Base-by-base conservation (phyloP, 768 basidiomycete genomes). In the Clitopilus hobsonii region DNA sequence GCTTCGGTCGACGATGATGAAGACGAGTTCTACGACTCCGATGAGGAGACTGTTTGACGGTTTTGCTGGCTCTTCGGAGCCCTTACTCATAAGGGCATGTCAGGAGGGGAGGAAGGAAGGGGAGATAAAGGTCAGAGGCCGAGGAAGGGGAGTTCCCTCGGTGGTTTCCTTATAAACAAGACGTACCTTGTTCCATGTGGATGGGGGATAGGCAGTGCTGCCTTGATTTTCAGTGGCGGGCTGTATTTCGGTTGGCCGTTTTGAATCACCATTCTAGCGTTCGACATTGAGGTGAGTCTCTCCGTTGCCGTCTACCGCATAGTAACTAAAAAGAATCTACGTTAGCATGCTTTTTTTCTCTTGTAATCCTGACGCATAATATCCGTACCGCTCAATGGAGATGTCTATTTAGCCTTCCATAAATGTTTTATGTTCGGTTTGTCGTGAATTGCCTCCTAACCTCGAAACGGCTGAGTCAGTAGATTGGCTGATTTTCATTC, bases 1-100 rank as follows among this genome's bases (percentile, higher is more conserved):
- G 78, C 82, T 20, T 75, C 78, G 47, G 59, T 84, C 22, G 91
- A 93, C 62, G 90, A 93, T 27, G 90, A 89, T 27, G 91, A 92
- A 65, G 91, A 94, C 71, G 90, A 91, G 75, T 93, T 90, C 72
- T 85, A 80, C 66, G 88, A 87, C 56, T 84, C 84, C 59, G 87
- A 89, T 56, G 85, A 88, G 54, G 78, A 79, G 54, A 86, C 77
- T 62, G 81, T 93, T 76, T 93, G 91, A 93, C 91, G 82, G 76
- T 85, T 74, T 77, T 84, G 89, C 78, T 65, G 89, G 90, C 90
- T 92, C 89, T 74, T 69, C 61, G 88, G 89, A 89, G 89, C 89
- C 86, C 79, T 78, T 74, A 74, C 79, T 70, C 75, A 66, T 65
- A 62, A 79, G 77, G 82, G 76, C 69, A 84, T 83, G 84, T 73